A percentile compares a stretch with the other conserved stretches of the same genome.
These are phyloP conservation scores for Blastobotrys ciferrii DNA, from an alignment of 1,139 yeast species.

Conservation along the genomic window DNA sequence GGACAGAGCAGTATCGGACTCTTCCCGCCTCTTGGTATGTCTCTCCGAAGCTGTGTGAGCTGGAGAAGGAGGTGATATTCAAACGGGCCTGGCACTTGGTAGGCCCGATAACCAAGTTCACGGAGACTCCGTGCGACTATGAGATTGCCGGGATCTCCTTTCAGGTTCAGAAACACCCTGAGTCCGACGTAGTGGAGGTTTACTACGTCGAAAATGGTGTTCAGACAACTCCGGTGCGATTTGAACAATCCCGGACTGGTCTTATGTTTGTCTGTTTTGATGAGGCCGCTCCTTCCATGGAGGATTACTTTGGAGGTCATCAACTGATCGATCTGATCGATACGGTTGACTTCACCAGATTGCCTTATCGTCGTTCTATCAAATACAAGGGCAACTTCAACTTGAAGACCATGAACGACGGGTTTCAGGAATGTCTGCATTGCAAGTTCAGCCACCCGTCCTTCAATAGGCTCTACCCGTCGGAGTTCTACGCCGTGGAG, in stretches of 20 bases:
- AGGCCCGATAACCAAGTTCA: constrained; percentile 15
- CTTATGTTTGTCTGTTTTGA: constrained; percentile 13
- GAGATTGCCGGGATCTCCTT: constrained; percentile 13
- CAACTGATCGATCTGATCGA: constrained; percentile 13
- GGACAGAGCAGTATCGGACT: constrained; percentile 8
- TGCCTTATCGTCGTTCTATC: constrained; percentile 14
- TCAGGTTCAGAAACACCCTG: constrained; percentile 3
- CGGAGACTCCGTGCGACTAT: constrained; percentile 11
- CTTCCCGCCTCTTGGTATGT: constrained; percentile 15
- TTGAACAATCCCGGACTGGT: constrained; percentile 13
- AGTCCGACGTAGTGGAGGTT: background rate
- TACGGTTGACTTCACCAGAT: constrained; percentile 13
- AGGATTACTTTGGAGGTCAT: constrained; percentile 15
- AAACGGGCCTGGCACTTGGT: constrained; percentile 14
- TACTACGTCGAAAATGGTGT: constrained; percentile 4
- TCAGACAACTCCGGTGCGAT: constrained; percentile 3
- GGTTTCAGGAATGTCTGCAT: constrained; percentile 15
- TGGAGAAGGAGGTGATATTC: constrained; percentile 12
- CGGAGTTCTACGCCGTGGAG: constrained; percentile 14
- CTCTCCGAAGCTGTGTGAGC: constrained; percentile 12
- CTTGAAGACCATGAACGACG: constrained; percentile 17
- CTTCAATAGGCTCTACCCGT: constrained; percentile 13
- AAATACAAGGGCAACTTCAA: constrained; percentile 15
- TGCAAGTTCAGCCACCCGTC: constrained; percentile 14
- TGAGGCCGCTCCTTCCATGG: constrained; percentile 13